Conservation (phyloP, 331 rosid species). For the Quercus lobata region DNA sequence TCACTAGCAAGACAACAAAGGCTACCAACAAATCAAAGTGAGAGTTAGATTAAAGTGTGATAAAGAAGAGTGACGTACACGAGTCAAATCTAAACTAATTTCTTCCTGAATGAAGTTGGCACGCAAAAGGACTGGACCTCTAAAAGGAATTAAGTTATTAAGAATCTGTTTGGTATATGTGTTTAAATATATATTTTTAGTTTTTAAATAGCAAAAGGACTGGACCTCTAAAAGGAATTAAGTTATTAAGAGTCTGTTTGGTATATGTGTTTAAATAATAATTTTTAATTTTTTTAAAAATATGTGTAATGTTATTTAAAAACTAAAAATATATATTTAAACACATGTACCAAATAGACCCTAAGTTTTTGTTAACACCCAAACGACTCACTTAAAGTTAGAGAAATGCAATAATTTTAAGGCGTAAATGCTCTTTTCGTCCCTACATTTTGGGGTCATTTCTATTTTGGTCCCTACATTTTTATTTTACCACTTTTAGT, state of each 20-base stretch:
- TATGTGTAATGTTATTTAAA: too few species aligned
- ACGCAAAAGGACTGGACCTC: neutral
- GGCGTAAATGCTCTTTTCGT: too few species aligned
- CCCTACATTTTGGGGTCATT: too few species aligned
- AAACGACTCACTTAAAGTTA: neutral
- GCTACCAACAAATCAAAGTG: neutral
- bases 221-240: neutral
- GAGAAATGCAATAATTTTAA: neutral
- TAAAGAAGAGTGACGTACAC: neutral
- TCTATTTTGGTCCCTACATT: too few species aligned
- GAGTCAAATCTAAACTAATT: too few species aligned
- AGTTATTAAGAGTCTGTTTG: fast-evolving
- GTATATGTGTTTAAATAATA: too few species aligned
- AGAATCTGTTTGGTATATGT: too few species aligned
- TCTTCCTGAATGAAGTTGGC: neutral
- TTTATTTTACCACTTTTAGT: too few species aligned
- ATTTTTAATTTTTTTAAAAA: too few species aligned
- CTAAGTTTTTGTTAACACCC: neutral
- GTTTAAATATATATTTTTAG: too few species aligned
- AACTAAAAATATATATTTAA: too few species aligned
- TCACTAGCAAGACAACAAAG: neutral
- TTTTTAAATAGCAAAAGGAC: neutral
- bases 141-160: neutral
- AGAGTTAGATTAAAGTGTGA: neutral
- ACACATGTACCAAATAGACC: fast-evolving